These are phyloP conservation scores for Lactarius tabidus DNA, from an alignment of 768 basidiomycete species.

Conservation along the genomic window DNA sequence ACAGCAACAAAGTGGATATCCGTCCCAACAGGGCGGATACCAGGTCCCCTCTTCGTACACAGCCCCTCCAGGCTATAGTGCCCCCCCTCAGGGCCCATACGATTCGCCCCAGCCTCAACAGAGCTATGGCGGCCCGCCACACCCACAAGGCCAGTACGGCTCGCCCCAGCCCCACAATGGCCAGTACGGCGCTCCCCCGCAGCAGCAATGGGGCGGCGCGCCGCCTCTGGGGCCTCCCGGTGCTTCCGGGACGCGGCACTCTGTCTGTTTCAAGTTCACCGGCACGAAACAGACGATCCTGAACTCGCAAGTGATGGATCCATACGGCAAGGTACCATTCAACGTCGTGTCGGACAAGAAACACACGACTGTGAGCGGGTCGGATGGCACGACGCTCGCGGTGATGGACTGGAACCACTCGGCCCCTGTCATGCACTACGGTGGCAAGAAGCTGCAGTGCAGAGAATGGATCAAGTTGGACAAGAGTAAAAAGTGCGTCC, in stretches of 20 bases:
- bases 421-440: conserved; percentile 11
- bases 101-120: not conserved
- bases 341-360: conserved; percentile 13
- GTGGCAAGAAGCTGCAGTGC: conserved; percentile 9
- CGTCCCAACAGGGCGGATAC: not conserved
- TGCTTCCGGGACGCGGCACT: not conserved
- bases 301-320: conserved; percentile 15
- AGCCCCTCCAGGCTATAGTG: not conserved
- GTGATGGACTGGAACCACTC: conserved; percentile 19
- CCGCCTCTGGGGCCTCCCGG: not conserved
- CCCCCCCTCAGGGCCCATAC: not conserved
- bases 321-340: conserved; percentile 16
- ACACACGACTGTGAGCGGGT: conserved; percentile 3
- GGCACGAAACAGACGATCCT: conserved; percentile 4
- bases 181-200: conserved; percentile 4
- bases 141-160: not conserved
- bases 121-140: not conserved
- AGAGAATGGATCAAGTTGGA: conserved; percentile 20
- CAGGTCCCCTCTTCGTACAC: not conserved
- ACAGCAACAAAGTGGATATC: not conserved
- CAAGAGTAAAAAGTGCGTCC: not conserved
- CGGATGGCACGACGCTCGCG: conserved; percentile 6
- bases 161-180: not conserved
- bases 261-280: conserved; percentile 8
- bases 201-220: conserved; percentile 6